Base-by-base conservation (phyloP, 495 filamentous ascomycete species). In the Podospora fimiseda region DNA sequence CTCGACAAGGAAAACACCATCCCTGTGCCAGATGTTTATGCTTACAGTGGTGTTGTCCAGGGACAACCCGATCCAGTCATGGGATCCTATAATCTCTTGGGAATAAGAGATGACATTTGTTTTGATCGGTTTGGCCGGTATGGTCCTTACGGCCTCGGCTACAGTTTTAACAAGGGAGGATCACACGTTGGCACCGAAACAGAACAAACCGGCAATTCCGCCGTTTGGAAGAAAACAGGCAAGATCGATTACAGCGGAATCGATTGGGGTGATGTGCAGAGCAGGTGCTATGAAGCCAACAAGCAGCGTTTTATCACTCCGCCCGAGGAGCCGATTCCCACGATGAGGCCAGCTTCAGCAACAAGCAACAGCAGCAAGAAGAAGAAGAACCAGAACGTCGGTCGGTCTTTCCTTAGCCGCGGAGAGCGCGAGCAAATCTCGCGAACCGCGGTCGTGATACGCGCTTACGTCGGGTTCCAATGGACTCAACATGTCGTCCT, bases 41-140 rank as follows among this genome's bases (percentile, higher is more conserved):
- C 80, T 11, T 95, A 87, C 58, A 63, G 71, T 9, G 91, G 90
- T 5, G 71, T 93, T 11, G 80, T 86, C 7, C 76, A 84, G 52
- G 89, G 89, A 2, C 86, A 91, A 64, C 89, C 93, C 8, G 84
- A 90, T 40, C 78, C 88, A 18, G 77, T 85, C 3, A 82, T 95
- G 59, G 93, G 93, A 8, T 90, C 86, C 1, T 84, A 95, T 64
- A 75, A 80, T 3, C 65, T 91, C 33, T 64, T 97, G 9, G 92
- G 88, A 0, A 62, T 96, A 15, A 81, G 81, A 27, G 80, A 93
- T 51, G 87, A 95, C 62, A 75, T 96, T 42, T 98, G 93, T 69
- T 97, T 96, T 67, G 93, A 98, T 54, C 79, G 93, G 1, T 96
- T 88, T 68, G 90, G 93, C 23, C 80, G 91, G 47, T 77, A 94